Evolutionary conservation across 257 asterid genomes (phyloP).

Genomic region (Nicotiana tomentosiformis): DNA sequence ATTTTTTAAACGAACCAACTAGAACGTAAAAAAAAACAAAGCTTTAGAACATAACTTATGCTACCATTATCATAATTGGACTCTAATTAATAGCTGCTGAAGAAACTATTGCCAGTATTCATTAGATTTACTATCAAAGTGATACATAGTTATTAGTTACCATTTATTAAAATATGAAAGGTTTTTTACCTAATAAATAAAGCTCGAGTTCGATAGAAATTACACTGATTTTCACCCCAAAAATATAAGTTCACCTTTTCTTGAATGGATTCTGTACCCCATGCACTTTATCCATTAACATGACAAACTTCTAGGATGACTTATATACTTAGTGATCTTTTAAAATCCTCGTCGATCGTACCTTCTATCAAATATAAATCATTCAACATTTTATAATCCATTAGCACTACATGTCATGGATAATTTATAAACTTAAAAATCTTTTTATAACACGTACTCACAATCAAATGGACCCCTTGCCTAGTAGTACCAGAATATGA

Average conservation of each 20-base stretch:
- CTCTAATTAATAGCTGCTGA: no score
- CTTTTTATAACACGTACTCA: not conserved
- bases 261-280: conserved; percentile 2
- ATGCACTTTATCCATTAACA: not conserved
- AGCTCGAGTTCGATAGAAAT: not conserved
- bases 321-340: no score
- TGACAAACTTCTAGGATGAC: not conserved
- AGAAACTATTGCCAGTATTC: not conserved
- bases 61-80: no score
- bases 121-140: not conserved
- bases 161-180: not conserved
- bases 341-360: not conserved
- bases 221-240: not conserved
- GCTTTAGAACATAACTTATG: no score
- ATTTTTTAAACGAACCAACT: no score
- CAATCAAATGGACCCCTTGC: not conserved
- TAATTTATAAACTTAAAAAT: not conserved
- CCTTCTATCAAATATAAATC: not conserved
- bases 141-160: no score
- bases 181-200: not conserved
- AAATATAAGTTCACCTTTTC: not conserved
- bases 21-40: no score
- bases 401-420: not conserved
- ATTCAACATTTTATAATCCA: not conserved
- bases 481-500: not conserved